phyloP scores from a whole-genome alignment of 257 asterid species.

The Leptodermis oblonga region DNA sequence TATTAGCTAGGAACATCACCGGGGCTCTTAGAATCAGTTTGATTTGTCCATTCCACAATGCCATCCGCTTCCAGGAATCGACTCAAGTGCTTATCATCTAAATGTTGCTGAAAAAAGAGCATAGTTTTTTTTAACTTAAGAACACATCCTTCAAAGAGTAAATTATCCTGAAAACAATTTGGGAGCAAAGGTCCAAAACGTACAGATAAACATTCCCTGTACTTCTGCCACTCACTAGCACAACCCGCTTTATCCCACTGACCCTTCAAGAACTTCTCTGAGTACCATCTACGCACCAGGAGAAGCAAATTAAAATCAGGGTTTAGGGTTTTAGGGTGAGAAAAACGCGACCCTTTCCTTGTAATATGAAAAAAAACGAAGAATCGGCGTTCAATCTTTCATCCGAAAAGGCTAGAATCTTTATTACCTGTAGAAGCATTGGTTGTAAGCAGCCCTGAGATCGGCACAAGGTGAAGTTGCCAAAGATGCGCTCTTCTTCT shows the following conservation, averaged over 20 bases:
- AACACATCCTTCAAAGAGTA: constrained; percentile 3
- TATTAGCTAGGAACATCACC: constrained; percentile 31
- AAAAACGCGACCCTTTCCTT: not conserved
- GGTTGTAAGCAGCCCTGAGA: constrained; percentile 69
- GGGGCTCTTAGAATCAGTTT: constrained; percentile 29
- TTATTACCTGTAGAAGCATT: constrained; percentile 73
- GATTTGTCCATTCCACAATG: constrained; percentile 38
- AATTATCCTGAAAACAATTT: not conserved
- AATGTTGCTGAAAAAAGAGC: constrained; percentile 56
- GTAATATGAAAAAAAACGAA: constrained; percentile 1
- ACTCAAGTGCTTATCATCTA: constrained; percentile 85
- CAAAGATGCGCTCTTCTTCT: constrained; percentile 35
- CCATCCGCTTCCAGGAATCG: constrained; percentile 76
- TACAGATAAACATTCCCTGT: constrained; percentile 81
- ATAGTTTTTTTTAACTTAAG: too few species aligned
- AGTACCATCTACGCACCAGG: constrained; percentile 58
- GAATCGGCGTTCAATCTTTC: not conserved
- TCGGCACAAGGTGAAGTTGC: constrained; percentile 80
- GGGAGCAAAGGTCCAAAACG: constrained; percentile 10
- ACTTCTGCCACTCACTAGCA: constrained; percentile 71
- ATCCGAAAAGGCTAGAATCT: constrained; percentile 13
- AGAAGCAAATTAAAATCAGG: not conserved
- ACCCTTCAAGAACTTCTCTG: constrained; percentile 86
- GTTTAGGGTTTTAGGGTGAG: constrained; percentile 15
- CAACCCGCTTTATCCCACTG: constrained; percentile 80